Base-by-base conservation (phyloP, 805 yeast species). In the Yamadazyma akitaensis region DNA sequence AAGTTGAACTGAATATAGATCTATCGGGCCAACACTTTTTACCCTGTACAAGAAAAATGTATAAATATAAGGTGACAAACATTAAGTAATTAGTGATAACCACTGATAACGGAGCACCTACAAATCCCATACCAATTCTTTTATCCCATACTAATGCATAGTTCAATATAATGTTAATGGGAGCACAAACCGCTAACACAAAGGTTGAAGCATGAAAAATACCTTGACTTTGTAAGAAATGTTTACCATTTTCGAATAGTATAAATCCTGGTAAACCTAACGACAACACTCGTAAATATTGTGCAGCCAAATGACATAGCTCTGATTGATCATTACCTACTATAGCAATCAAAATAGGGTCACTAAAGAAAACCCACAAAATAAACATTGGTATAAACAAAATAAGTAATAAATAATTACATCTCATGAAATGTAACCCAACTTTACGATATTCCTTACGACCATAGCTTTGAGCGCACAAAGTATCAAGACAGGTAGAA, bases 151-250 rank as follows among this genome's bases (percentile, higher is more conserved):
- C 92, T 38, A 86, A 68, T 16, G 75, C 48, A 57, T 83, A 86
- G 55, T 85, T 85, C 64, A 84, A 64, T 25, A 81, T 49, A 0
- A 85, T 85, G 58, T 86, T 86, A 50, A 85, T 63, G 8, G 94
- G 92, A 2, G 91, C 91, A 65, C 89, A 85, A 25, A 85, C 56
- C 34, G 79, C 65, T 35, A 86, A 67, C 21, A 84, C 85, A 53
- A 84, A 82, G 0, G 91, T 85, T 10, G 90, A 82, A 7, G 92
- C 92, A 62, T 85, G 88, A 64, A 85, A 86, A 7, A 85, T 76
- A 19, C 88, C 88, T 67, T 86, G 92, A 40, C 88, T 77, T 62
- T 86, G 92, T 55, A 86, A 67, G 56, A 75, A 86, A 61, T 86
- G 81, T 61, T 85, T 85, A 42, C 84, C 81, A 53, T 83, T 81